phyloP scores from a whole-genome alignment of 1,284 basidiomycete genomes.

The Ustilago loliicola region DNA sequence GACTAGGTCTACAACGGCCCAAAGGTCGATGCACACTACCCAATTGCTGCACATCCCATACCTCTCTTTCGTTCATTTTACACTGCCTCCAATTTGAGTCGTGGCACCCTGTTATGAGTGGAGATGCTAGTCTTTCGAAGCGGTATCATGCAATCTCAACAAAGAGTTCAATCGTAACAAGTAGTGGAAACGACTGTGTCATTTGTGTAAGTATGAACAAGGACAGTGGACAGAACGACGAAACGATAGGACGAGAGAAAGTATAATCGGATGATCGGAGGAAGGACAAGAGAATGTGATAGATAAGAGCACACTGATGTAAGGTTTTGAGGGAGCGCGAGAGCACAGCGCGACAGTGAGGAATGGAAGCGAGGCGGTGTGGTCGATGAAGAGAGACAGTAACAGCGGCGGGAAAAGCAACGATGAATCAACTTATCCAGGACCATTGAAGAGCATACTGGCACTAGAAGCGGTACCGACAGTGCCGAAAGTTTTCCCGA shows the following conservation, averaged over 20 bases:
- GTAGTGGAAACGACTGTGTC: not conserved
- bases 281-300: not conserved
- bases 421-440: not conserved
- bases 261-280: not conserved
- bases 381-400: not conserved
- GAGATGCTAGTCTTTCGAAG: no score
- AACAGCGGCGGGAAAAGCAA: not conserved
- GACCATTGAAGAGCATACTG: conserved; percentile 29
- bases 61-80: not conserved
- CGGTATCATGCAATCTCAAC: not conserved
- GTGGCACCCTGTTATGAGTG: no score
- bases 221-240: not conserved
- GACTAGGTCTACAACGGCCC: conserved; percentile 26
- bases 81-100: not conserved
- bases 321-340: not conserved
- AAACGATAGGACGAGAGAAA: conserved; percentile 4
- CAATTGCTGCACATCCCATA: conserved; percentile 47
- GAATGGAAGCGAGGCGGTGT: conserved; percentile 1
- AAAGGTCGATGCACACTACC: conserved; percentile 54
- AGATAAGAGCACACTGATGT: not conserved
- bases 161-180: not conserved
- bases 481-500: not conserved
- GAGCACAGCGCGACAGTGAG: not conserved
- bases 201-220: not conserved
- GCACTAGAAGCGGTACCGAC: conserved; percentile 17